Evolutionary conservation across 78 protist genomes (phyloP).

Genomic region (Isochrysis galbana): DNA sequence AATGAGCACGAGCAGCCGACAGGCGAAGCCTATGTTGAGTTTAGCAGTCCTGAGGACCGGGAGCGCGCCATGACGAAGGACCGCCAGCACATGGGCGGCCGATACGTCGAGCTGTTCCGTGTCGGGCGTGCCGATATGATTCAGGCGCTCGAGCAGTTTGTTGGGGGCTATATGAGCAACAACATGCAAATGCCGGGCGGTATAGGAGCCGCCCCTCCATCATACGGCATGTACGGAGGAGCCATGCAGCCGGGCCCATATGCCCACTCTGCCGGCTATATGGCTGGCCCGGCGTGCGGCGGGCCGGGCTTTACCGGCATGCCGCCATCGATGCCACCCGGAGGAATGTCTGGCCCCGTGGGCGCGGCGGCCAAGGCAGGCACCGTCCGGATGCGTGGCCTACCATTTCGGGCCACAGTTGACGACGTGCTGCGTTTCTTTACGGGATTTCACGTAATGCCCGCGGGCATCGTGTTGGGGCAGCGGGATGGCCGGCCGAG

Average conservation of each 20-base stretch:
- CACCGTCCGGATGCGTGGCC: background rate
- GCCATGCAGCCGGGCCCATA: background rate
- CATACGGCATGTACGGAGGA: background rate
- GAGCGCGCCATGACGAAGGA: background rate
- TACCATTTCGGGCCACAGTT: background rate
- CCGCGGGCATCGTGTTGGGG: background rate
- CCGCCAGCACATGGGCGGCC: conserved; percentile 17
- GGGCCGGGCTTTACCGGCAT: background rate
- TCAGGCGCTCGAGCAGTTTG: conserved; percentile 4
- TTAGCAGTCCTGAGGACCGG: background rate
- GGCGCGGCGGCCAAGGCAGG: background rate
- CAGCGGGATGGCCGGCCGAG: conserved; percentile 26
- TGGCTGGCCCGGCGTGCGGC: background rate
- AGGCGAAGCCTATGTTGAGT: conserved; percentile 31
- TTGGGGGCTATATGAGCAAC: background rate
- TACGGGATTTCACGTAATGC: background rate
- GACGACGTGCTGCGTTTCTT: background rate
- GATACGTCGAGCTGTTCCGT: conserved; percentile 47
- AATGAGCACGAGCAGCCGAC: conserved; percentile 7
- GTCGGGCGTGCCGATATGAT: background rate
- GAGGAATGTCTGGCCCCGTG: background rate
- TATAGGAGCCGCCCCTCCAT: too few relatives aligned
- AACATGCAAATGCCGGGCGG: background rate
- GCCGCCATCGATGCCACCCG: background rate
- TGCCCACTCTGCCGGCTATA: background rate